Conservation (phyloP, 345 rosid species). For the Linum tenue region DNA sequence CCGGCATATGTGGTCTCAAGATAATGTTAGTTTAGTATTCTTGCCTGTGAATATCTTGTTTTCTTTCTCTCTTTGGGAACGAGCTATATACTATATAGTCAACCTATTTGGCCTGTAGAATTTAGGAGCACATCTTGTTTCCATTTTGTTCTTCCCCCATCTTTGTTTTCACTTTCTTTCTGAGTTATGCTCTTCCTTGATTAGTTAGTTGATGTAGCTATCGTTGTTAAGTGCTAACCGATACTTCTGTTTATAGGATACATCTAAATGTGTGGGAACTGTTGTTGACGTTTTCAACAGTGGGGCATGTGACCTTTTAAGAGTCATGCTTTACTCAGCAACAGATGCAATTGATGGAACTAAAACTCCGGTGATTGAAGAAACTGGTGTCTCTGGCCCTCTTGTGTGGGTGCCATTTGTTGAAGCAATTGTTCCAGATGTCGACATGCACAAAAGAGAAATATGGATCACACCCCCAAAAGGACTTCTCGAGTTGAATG, state of each 20-base stretch:
- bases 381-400: conserved; percentile 28
- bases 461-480: conserved; percentile 78
- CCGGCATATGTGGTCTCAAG: not conserved
- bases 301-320: conserved; percentile 77
- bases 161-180: not conserved
- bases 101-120: not conserved
- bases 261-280: conserved; percentile 64
- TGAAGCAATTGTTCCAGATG: conserved; percentile 77
- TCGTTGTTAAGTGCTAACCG: not conserved
- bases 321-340: conserved; percentile 51
- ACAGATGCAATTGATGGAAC: conserved; percentile 22
- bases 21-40: not conserved
- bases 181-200: not conserved
- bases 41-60: not conserved
- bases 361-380: conserved; percentile 29
- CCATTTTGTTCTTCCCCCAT: not conserved
- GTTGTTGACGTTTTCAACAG: conserved; percentile 64
- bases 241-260: conserved; percentile 40
- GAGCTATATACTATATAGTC: not conserved
- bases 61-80: not conserved
- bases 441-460: conserved; percentile 56
- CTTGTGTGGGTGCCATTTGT: conserved; percentile 87
- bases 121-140: not conserved
- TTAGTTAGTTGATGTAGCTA: not conserved
- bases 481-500: conserved; percentile 77